These are phyloP conservation scores for Ogataea siamensis DNA, from an alignment of 805 yeast genomes.

Conservation along the genomic window DNA sequence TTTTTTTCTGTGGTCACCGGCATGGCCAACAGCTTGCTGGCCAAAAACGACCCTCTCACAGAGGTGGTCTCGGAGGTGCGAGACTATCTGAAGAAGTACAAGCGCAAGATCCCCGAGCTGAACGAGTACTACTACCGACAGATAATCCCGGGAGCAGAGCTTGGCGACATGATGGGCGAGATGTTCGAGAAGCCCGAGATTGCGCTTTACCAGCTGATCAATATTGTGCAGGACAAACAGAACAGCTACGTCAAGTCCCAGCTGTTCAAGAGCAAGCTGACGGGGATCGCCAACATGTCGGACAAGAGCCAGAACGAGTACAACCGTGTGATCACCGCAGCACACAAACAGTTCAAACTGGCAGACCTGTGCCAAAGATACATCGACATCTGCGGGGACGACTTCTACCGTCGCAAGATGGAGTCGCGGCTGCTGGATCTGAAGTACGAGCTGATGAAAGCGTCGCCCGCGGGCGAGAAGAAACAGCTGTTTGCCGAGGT, in stretches of 20 bases:
- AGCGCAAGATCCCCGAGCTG: slow-evolving; percentile 29
- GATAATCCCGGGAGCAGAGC: slow-evolving; percentile 53
- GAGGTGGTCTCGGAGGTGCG: slow-evolving; percentile 50
- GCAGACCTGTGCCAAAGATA: slow-evolving; percentile 52
- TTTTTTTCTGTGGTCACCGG: slow-evolving; percentile 50
- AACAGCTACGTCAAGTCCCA: slow-evolving; percentile 38
- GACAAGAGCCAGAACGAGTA: slow-evolving; percentile 39
- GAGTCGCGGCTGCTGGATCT: slow-evolving; percentile 64
- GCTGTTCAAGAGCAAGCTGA: slow-evolving; percentile 48
- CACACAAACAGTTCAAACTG: slow-evolving; percentile 50
- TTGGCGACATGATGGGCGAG: slow-evolving; percentile 52
- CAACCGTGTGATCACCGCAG: slow-evolving; percentile 43
- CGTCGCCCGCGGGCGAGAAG: slow-evolving; percentile 48
- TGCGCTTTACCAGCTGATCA: slow-evolving; percentile 45
- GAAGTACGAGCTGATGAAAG: slow-evolving; percentile 50
- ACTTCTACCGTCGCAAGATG: slow-evolving; percentile 49
- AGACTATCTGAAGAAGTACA: slow-evolving; percentile 39
- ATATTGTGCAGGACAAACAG: slow-evolving; percentile 41
- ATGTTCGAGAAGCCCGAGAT: slow-evolving; percentile 45
- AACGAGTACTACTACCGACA: slow-evolving; percentile 48
- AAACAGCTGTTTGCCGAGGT: slow-evolving; percentile 41
- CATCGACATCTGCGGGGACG: slow-evolving; percentile 59
- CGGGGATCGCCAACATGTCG: slow-evolving; percentile 43
- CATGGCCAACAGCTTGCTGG: slow-evolving; percentile 41
- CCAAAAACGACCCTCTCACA: slow-evolving; percentile 43